Evolutionary conservation across 1,139 yeast genomes (phyloP), one percentile per base, ranked within the genome.

Genomic region (Saccharomyces hybrid): DNA sequence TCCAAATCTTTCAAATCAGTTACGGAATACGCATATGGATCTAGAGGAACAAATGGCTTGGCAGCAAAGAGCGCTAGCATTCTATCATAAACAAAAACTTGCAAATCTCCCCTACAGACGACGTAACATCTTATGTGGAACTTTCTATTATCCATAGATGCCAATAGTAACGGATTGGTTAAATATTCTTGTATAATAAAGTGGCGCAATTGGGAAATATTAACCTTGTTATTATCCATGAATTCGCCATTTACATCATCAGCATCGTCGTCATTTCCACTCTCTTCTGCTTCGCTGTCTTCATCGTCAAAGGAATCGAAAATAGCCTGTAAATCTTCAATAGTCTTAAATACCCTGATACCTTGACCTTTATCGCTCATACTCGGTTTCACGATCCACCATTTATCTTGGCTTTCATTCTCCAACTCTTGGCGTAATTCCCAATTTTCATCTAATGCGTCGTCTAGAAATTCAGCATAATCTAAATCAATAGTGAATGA

Each of bases 291-390:
- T 32, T 76, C 80, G 1, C 75, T 78, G 3, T 73, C 78, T 13
- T 76, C 85, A 60, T 84, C 93, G 62, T 90, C 97, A 70, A 89
- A 89, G 5, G 86, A 83, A 64, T 93, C 86, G 68, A 93, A 93
- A 9, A 91, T 84, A 2, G 72, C 78, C 67, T 91, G 97, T 53
- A 93, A 74, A 62, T 90, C 95, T 11, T 83, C 88, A 34, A 89
- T 75, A 0, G 91, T 84, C 53, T 78, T 78, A 73, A 93, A 93
- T 0, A 93, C 71, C 50, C 97, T 75, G 49, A 93, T 90, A 0
- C 99, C 99, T 69, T 93, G 97, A 9, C 97, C 99, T 67, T 93
- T 85, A 66, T 93, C 99, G 64, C 96, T 86, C 97, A 93, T 90
- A 61, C 96, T 84, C 11, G 99, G 99, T 67, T 93, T 93, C 64